Evolutionary conservation across 164 flowering plant species (phyloP).

Genomic region (Tetrastigma voinierianum): DNA sequence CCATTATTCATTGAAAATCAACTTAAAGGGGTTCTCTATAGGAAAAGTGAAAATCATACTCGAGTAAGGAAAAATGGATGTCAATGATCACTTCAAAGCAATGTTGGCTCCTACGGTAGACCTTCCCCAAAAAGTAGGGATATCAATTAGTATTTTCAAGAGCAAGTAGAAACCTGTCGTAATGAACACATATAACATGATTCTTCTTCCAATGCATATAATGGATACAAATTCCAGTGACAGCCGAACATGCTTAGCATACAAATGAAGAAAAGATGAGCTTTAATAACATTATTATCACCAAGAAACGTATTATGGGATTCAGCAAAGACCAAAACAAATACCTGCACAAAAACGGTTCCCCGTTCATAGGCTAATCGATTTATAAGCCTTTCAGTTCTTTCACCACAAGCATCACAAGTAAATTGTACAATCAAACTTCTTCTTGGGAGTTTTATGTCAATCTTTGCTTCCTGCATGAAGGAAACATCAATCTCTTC

Average conservation of each 20-base stretch:
- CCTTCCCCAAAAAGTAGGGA: background rate
- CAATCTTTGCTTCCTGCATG: constrained; percentile 49
- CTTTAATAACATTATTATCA: background rate
- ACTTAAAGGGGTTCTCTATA: too few relatives aligned
- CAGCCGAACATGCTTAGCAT: background rate
- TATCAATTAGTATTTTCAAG: background rate
- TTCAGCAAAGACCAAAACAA: background rate
- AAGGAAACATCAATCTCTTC: background rate
- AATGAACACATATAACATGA: background rate
- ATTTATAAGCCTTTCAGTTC: constrained; percentile 68
- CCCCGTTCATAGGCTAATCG: constrained; percentile 87
- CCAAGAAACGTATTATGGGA: background rate
- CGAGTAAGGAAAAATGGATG: background rate
- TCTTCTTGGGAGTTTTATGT: constrained; percentile 75
- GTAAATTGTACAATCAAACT: constrained; percentile 77
- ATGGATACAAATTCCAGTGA: background rate
- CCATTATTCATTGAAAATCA: too few relatives aligned
- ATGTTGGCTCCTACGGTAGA: background rate
- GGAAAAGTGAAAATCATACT: background rate
- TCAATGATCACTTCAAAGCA: background rate
- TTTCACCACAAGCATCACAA: constrained; percentile 74
- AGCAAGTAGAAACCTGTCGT: background rate
- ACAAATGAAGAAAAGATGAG: background rate
- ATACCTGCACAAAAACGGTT: constrained; percentile 83
- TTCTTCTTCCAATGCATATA: background rate